Conservation (phyloP, 2,329 filamentous ascomycete genomes). For the Trichothecium sympodiale region DNA sequence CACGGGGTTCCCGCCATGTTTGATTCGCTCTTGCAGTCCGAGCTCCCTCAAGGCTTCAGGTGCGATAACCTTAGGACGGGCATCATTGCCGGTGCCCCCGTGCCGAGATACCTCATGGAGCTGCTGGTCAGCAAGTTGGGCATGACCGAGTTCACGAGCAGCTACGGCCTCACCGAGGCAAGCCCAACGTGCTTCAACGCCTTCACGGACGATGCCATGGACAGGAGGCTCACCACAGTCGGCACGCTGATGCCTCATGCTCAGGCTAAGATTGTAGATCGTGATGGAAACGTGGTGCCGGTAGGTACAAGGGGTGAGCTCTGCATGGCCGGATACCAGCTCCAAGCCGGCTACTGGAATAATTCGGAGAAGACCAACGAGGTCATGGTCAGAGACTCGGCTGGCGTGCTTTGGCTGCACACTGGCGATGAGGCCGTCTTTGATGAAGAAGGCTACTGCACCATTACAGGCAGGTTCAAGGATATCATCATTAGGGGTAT, state of each 20-base stretch:
- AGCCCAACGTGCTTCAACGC: slow-evolving; percentile 75
- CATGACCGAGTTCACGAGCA: slow-evolving; percentile 64
- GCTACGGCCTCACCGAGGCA: slow-evolving; percentile 66
- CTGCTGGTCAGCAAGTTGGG: slow-evolving; percentile 58
- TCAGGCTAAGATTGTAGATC: slow-evolving; percentile 66
- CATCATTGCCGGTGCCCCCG: slow-evolving; percentile 69
- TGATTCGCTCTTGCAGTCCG: slow-evolving; percentile 48
- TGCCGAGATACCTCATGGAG: slow-evolving; percentile 66
- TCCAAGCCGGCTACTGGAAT: slow-evolving; percentile 57
- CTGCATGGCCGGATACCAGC: slow-evolving; percentile 67
- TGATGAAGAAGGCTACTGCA: slow-evolving; percentile 58
- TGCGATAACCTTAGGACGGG: slow-evolving; percentile 55
- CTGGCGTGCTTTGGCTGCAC: slow-evolving; percentile 48
- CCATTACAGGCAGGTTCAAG: slow-evolving; percentile 66
- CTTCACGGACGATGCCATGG: slow-evolving; percentile 59
- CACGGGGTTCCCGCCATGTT: slow-evolving; percentile 83
- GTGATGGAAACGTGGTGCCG: slow-evolving; percentile 53
- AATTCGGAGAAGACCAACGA: slow-evolving; percentile 64
- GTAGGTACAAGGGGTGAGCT: slow-evolving; percentile 61
- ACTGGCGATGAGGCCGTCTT: slow-evolving; percentile 62
- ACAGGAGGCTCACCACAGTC: slow-evolving; percentile 58
- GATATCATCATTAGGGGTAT: slow-evolving; percentile 66
- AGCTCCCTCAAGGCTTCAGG: slow-evolving; percentile 27
- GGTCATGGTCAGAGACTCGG: slow-evolving; percentile 40
- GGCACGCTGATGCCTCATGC: slow-evolving; percentile 68